Evolutionary conservation across 2,329 filamentous ascomycete genomes (phyloP), one percentile per base, ranked within the genome.

Genomic region (Fusarium subtropicale): DNA sequence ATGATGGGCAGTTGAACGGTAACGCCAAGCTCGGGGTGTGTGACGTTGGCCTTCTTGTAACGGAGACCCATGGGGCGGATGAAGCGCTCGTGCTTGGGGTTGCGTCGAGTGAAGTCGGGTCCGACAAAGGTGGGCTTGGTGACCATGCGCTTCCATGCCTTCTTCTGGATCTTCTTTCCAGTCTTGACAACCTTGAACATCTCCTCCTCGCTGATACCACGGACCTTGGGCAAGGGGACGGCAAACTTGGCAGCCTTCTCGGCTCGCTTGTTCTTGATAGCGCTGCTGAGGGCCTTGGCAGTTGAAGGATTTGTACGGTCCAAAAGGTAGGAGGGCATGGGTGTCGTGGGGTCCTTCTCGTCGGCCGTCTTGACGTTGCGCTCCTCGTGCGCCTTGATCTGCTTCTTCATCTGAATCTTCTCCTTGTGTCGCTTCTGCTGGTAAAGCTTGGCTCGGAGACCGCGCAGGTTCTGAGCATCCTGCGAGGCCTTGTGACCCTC

Each of bases 181-280:
- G 95, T 98, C 84, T 94, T 94, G 76, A 98, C 90, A 16, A 97
- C 94, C 82, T 93, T 95, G 86, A 98, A 98, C 91, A 97, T 95
- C 84, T 97, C 95, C 85, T 97, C 93, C 84, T 98, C 95, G 72
- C 88, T 90, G 74, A 98, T 97, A 61, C 79, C 95, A 76, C 92
- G 89, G 45, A 98, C 96, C 83, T 97, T 97, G 36, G 96, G 96
- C 76, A 99, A 81, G 3, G 96, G 96, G 39, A 98, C 96, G 33
- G 87, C 88, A 79, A 97, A 98, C 78, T 95, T 92, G 52, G 96
- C 96, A 9, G 94, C 93, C 87, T 97, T 97, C 81, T 97, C 97
- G 68, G 87, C 87, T 41, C 96, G 87, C 86, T 97, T 97, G 81
- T 97, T 93, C 88, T 98, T 99, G 84, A 97, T 97, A 56, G 94